A percentile compares a stretch with the other conserved stretches of the same genome.
Conservation (phyloP, 83 land plant genomes). For the Diphasiastrum complanatum region DNA sequence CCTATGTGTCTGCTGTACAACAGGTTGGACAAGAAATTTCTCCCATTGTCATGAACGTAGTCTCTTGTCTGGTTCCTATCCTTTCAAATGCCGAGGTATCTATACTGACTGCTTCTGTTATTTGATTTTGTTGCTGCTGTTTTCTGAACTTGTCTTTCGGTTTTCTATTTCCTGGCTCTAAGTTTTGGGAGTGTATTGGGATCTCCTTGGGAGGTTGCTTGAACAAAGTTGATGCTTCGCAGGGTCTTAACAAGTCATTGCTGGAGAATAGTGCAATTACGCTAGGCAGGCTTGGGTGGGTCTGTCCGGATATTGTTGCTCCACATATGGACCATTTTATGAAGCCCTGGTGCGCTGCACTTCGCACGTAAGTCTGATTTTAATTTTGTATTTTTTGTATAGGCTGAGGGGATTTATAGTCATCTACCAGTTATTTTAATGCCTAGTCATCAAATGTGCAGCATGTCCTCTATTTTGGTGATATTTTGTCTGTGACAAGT, state of each 20-base stretch:
- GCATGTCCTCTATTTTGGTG: too few relatives aligned
- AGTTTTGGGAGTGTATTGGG: too few relatives aligned
- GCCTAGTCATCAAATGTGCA: too few relatives aligned
- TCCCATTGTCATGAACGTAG: conserved; percentile 72
- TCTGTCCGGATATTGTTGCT: conserved; percentile 87
- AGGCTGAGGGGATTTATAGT: too few relatives aligned
- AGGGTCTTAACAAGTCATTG: conserved; percentile 86
- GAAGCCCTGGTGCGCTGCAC: conserved; percentile 83
- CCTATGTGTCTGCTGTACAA: neutral
- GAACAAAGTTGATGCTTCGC: conserved; percentile 4
- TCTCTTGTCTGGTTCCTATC: conserved; percentile 72
- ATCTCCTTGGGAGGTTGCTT: neutral
- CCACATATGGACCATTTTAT: conserved; percentile 98
- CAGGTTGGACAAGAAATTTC: conserved; percentile 84
- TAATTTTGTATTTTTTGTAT: neutral
- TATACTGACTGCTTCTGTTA: neutral
- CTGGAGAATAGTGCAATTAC: conserved; percentile 97
- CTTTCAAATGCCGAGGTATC: conserved; percentile 80
- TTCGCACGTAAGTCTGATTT: conserved; percentile 56
- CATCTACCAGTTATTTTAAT: too few relatives aligned
- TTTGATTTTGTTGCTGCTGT: neutral
- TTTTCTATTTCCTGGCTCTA: neutral
- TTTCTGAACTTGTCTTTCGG: neutral
- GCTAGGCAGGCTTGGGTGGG: conserved; percentile 94
- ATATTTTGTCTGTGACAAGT: too few relatives aligned